Conservation (phyloP, 2,329 filamentous ascomycete genomes). For the Fusarium keratoplasticum region DNA sequence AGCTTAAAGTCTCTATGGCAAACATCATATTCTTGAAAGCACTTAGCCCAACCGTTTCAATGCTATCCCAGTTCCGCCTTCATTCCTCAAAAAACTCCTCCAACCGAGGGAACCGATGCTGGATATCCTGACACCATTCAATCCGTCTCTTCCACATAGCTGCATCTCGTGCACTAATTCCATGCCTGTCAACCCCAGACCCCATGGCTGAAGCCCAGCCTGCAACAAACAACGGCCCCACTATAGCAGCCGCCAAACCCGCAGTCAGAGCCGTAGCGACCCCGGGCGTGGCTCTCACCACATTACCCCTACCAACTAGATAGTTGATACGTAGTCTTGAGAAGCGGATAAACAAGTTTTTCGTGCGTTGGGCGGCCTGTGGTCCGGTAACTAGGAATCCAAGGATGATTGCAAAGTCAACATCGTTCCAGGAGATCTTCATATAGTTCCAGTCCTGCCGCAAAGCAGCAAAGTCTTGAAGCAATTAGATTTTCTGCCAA, state of each 20-base stretch:
- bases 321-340: not conserved
- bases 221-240: not conserved
- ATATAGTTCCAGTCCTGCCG: slow-evolving; percentile 5
- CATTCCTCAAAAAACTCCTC: not conserved
- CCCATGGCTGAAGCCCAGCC: not conserved
- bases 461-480: slow-evolving; percentile 2
- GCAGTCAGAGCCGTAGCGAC: not conserved
- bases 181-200: accelerated
- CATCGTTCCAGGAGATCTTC: slow-evolving; percentile 18
- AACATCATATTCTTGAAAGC: not conserved
- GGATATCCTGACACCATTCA: not conserved
- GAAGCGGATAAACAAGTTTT: not conserved
- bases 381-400: not conserved
- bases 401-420: slow-evolving; percentile 22
- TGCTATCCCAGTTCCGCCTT: not conserved
- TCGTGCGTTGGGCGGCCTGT: not conserved
- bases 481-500: not conserved
- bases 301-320: too few relatives aligned
- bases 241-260: not conserved
- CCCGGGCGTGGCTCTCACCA: not conserved
- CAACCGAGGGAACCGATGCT: not conserved
- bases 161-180: not conserved
- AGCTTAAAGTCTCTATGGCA: not conserved
- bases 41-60: not conserved
- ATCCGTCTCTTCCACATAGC: not conserved